phyloP scores from a whole-genome alignment of 2,329 filamentous ascomycete genomes.

The Penicillium expansum region DNA sequence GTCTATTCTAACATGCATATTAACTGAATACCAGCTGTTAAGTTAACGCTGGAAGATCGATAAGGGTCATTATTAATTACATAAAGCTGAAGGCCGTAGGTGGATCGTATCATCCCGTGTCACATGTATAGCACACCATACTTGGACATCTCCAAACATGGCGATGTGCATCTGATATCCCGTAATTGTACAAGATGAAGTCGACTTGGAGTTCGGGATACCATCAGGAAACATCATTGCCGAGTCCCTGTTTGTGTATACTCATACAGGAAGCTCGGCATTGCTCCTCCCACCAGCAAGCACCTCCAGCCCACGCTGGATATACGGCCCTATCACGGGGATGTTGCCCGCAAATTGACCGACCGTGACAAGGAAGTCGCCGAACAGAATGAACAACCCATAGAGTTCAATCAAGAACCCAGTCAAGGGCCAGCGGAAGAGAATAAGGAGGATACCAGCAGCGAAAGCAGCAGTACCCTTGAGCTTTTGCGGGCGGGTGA shows the following conservation, averaged over 20 bases:
- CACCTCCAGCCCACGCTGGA: conserved; percentile 70
- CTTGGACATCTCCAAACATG: neutral
- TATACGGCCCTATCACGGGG: conserved; percentile 82
- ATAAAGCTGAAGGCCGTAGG: conserved; percentile 7
- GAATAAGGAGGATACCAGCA: conserved; percentile 75
- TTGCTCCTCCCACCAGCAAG: conserved; percentile 68
- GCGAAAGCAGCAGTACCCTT: conserved; percentile 89
- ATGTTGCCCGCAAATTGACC: conserved; percentile 80
- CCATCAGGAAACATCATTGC: neutral
- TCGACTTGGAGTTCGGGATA: neutral
- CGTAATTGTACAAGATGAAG: neutral
- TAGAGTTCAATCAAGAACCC: conserved; percentile 91
- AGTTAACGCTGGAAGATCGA: neutral
- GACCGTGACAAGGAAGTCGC: conserved; percentile 93
- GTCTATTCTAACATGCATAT: conserved; percentile 20
- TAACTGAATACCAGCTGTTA: conserved; percentile 4
- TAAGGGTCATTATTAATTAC: conserved; percentile 26
- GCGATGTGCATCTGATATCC: neutral
- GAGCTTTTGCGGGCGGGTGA: conserved; percentile 87
- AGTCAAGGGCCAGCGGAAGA: conserved; percentile 85
- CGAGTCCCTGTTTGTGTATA: neutral
- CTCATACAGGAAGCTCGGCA: conserved; percentile 58
- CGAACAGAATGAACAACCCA: conserved; percentile 89
- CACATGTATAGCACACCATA: neutral
- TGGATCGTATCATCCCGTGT: conserved; percentile 8